Evolutionary conservation across 2,329 filamentous ascomycete genomes (phyloP).

Genomic region (Microcyclosporella mali): DNA sequence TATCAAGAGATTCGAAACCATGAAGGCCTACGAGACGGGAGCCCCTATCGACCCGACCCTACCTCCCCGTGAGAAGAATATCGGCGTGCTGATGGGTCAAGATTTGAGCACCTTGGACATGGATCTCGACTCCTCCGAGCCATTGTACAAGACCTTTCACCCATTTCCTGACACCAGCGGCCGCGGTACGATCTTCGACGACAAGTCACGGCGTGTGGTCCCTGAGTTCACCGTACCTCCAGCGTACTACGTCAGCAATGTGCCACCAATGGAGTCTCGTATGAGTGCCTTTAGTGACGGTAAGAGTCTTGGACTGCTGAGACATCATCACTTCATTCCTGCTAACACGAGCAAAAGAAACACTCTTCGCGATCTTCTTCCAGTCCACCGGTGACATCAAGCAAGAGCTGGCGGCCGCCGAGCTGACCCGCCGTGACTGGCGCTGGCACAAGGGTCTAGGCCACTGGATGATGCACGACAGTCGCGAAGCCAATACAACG

Average conservation of each 20-base stretch:
- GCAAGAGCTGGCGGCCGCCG: conserved; percentile 59
- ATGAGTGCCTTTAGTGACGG: conserved; percentile 32
- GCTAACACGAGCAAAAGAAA: conserved; percentile 48
- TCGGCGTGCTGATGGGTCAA: conserved; percentile 50
- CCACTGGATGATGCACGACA: conserved; percentile 52
- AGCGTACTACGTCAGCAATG: conserved; percentile 61
- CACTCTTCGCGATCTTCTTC: conserved; percentile 65
- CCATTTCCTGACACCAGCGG: conserved; percentile 49
- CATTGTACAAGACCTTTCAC: conserved; percentile 58
- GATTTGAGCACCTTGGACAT: conserved; percentile 59
- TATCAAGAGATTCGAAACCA: conserved; percentile 43
- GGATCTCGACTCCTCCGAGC: conserved; percentile 50
- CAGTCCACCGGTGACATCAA: conserved; percentile 59
- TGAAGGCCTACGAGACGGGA: conserved; percentile 22
- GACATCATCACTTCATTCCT: not conserved
- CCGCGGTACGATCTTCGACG: conserved; percentile 37
- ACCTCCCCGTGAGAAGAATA: conserved; percentile 23
- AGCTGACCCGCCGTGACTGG: conserved; percentile 51
- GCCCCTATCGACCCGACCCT: conserved; percentile 26
- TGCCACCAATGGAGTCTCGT: conserved; percentile 50
- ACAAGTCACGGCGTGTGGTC: conserved; percentile 48
- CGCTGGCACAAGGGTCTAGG: conserved; percentile 50
- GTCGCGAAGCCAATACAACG: conserved; percentile 31
- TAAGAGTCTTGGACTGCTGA: conserved; percentile 11
- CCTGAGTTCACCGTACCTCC: conserved; percentile 58